Conservation (phyloP, 208 protist genomes). For the Balamuthia mandrillaris region DNA sequence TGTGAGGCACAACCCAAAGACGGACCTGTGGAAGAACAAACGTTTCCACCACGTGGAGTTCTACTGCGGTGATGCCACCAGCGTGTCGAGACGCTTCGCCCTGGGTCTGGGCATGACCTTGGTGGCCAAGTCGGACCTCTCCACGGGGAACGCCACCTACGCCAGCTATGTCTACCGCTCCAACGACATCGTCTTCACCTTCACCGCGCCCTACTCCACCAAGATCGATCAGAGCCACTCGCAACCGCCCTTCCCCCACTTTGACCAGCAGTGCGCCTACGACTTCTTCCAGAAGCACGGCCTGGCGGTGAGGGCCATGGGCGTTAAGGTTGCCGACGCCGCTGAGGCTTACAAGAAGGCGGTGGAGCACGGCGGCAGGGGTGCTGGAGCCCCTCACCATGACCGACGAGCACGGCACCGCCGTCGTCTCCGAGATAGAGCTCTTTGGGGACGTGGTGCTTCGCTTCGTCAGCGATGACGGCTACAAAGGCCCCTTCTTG, state of each 20-base stretch:
- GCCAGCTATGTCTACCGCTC: neutral
- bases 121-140: slow-evolving; percentile 18
- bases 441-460: slow-evolving; percentile 6
- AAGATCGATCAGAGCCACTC: neutral
- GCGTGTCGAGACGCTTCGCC: slow-evolving; percentile 2
- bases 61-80: slow-evolving; percentile 1
- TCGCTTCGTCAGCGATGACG: neutral
- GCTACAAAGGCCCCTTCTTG: neutral
- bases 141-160: neutral
- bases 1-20: slow-evolving; percentile 19
- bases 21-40: neutral
- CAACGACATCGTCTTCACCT: neutral
- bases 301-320: neutral
- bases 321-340: neutral
- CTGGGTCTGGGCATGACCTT: neutral
- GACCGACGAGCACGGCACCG: neutral
- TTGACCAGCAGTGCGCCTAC: neutral
- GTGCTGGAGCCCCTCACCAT: neutral
- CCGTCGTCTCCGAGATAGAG: neutral
- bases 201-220: slow-evolving; percentile 12
- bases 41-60: slow-evolving; percentile 20
- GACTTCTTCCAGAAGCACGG: slow-evolving; percentile 18
- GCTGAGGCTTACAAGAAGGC: slow-evolving; percentile 1
- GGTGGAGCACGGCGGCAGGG: neutral
- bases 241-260: neutral